These are phyloP conservation scores for Saccharomyces mikatae DNA, from an alignment of 805 yeast species.

Conservation along the genomic window DNA sequence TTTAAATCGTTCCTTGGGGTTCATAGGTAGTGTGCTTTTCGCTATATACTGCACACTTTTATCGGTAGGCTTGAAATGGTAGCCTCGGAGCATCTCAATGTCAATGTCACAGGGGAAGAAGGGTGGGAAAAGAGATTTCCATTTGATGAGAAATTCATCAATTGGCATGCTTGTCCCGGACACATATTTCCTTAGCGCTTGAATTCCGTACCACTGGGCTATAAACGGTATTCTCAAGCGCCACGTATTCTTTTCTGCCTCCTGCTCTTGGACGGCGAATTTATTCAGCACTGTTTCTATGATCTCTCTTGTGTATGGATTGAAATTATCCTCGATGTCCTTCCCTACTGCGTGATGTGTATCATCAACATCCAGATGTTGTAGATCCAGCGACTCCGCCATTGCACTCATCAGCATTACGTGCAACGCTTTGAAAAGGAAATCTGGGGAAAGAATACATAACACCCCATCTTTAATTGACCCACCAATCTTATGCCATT, in stretches of 20 bases:
- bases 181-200: conserved; percentile 37
- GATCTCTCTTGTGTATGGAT: conserved; percentile 35
- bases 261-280: conserved; percentile 31
- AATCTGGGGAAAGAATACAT: conserved; percentile 30
- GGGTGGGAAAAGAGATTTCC: conserved; percentile 59
- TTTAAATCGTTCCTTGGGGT: conserved; percentile 42
- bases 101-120: conserved; percentile 55
- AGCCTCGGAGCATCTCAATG: conserved; percentile 46
- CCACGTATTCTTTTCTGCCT: conserved; percentile 16
- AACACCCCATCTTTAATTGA: conserved; percentile 42
- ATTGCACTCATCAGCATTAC: conserved; percentile 33
- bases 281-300: conserved; percentile 42
- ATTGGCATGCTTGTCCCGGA: conserved; percentile 24
- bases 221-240: conserved; percentile 38
- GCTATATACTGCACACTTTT: conserved; percentile 51
- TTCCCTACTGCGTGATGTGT: conserved; percentile 22
- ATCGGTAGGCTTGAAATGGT: conserved; percentile 40
- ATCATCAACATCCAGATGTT: conserved; percentile 26
- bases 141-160: conserved; percentile 53
- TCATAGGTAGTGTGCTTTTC: conserved; percentile 38
- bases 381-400: conserved; percentile 30
- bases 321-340: conserved; percentile 27
- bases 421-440: conserved; percentile 31
- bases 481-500: conserved; percentile 52
- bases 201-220: conserved; percentile 57